Conservation (phyloP, 495 filamentous ascomycete genomes). For the Talaromyces stipitatus region DNA sequence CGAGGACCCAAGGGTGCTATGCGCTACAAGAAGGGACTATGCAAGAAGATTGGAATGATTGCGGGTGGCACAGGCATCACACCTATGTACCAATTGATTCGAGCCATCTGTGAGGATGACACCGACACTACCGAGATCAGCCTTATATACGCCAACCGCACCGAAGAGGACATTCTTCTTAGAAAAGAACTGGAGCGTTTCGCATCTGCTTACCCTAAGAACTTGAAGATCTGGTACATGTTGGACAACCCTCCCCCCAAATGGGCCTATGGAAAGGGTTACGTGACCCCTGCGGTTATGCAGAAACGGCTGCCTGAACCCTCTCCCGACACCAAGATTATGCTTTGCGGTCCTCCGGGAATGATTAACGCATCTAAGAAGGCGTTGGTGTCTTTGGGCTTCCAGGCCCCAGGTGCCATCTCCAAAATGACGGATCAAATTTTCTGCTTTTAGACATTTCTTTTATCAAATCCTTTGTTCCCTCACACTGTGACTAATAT, state of each 20-base stretch:
- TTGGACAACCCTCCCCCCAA: conserved; percentile 25
- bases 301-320: conserved; percentile 14
- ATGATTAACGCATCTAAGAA: conserved; percentile 33
- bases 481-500: too few species aligned
- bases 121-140: conserved; percentile 39
- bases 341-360: conserved; percentile 35
- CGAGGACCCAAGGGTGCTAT: conserved; percentile 44
- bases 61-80: conserved; percentile 25
- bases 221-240: conserved; percentile 40
- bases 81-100: conserved; percentile 48
- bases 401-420: conserved; percentile 22
- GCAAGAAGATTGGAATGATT: conserved; percentile 36
- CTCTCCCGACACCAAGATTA: conserved; percentile 22
- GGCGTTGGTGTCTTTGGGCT: conserved; percentile 24
- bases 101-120: conserved; percentile 44
- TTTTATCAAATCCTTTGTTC: too few species aligned
- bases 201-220: conserved; percentile 26
- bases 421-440: conserved; percentile 32
- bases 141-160: conserved; percentile 40
- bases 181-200: conserved; percentile 42
- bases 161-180: conserved; percentile 30
- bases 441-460: conserved; percentile 23
- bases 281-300: conserved; percentile 19
- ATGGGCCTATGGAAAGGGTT: conserved; percentile 22
- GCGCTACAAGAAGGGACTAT: conserved; percentile 27